Evolutionary conservation across 2,329 filamentous ascomycete species (phyloP), one percentile per base, ranked within the genome.

Genomic region (Scortechinia acanthostroma): DNA sequence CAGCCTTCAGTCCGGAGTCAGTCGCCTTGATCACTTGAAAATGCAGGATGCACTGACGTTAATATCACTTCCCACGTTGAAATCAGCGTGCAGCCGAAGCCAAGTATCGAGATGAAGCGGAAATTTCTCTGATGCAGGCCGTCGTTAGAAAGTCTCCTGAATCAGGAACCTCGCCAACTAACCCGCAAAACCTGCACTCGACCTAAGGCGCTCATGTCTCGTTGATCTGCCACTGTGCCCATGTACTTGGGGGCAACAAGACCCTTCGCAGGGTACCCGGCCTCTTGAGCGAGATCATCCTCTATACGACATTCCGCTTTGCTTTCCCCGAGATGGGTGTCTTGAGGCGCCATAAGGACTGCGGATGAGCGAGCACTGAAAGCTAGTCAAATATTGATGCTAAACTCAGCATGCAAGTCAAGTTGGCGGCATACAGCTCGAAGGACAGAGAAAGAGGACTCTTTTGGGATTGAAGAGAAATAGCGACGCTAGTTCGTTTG

Each of bases 61-160:
- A 69, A 53, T 1, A 64, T 58, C 47, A 63, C 61, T 51, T 69
- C 66, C 66, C 66, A 70, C 3, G 66, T 69, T 23, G 62, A 60
- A 55, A 67, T 66, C 42, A 67, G 52, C 10, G 68, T 65, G 16
- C 60, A 62, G 1, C 64, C 62, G 48, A 70, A 70, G 2, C 64
- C 65, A 17, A 70, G 53, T 3, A 64, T 68, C 4, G 58, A 61
- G 46, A 63, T 53, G 44, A 64, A 64, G 3, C 58, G 57, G 50
- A 68, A 70, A 48, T 63, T 66, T 43, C 63, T 53, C 55, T 64
- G 37, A 13, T 20, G 15, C 5, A 45, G 23, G 16, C 30, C 21
- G 14, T 21, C 22, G 5, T n/a, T 43, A 21, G 13, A 10, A n/a
- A 43, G 15, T 13, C 16, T 28, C 14, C 5, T 10, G 21, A 43